Evolutionary conservation across 768 basidiomycete species (phyloP).

Genomic region (Erythrobasidium yunnanense): DNA sequence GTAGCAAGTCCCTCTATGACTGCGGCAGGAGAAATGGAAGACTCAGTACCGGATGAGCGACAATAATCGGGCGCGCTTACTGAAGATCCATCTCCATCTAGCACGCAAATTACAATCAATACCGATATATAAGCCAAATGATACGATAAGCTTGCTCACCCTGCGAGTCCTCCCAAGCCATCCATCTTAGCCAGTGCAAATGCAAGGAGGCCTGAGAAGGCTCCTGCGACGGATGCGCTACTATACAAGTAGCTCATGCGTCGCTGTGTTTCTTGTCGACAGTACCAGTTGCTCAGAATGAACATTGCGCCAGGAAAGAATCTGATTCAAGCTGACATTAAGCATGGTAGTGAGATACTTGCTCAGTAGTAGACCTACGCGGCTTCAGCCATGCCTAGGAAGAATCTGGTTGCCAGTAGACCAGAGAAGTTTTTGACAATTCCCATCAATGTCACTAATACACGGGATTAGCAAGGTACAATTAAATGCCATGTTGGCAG

Average conservation of each 20-base stretch:
- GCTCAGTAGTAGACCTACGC: too few species aligned
- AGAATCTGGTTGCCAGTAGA: conserved; percentile 13
- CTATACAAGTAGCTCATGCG: conserved; percentile 20
- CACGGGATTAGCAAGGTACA: too few species aligned
- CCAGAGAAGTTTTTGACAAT: conserved; percentile 15
- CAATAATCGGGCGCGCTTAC: neutral
- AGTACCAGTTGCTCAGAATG: conserved; percentile 27
- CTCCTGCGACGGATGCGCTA: conserved; percentile 15
- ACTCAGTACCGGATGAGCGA: neutral
- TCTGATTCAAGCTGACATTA: too few species aligned
- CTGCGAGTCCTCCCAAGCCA: too few species aligned
- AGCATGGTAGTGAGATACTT: too few species aligned
- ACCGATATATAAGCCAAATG: too few species aligned
- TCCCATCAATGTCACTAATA: neutral
- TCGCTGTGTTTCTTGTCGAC: conserved; percentile 5
- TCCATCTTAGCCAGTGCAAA: too few species aligned
- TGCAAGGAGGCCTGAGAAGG: conserved; percentile 15
- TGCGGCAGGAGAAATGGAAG: neutral
- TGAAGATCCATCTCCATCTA: conserved; percentile 26
- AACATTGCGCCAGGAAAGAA: conserved; percentile 14
- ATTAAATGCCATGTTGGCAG: too few species aligned
- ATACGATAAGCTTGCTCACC: too few species aligned
- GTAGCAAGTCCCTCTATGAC: conserved; percentile 19
- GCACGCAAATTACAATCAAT: too few species aligned
- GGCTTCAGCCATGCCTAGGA: conserved; percentile 18